Evolutionary conservation across 2,329 filamentous ascomycete genomes (phyloP).

Genomic region (Neophaeococcomyces aloes): DNA sequence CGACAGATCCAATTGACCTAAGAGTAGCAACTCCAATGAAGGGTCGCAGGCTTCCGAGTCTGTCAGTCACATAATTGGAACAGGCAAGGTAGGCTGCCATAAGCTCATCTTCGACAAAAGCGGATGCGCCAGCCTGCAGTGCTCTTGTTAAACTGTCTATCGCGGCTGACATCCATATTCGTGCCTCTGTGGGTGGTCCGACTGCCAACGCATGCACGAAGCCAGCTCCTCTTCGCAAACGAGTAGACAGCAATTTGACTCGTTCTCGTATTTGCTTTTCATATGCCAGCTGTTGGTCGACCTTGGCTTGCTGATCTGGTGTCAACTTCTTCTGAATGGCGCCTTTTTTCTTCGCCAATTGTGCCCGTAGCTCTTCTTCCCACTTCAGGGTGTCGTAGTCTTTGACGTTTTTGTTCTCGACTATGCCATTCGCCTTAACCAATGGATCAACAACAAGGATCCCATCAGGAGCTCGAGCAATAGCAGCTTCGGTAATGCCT

Average conservation of each 20-base stretch:
- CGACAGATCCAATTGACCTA: slow-evolving; percentile 62
- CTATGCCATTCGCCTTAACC: slow-evolving; percentile 63
- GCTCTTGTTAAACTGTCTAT: slow-evolving; percentile 61
- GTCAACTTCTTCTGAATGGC: slow-evolving; percentile 76
- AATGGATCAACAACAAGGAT: slow-evolving; percentile 84
- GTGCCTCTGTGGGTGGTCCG: slow-evolving; percentile 80
- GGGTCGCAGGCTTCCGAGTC: slow-evolving; percentile 63
- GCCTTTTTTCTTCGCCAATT: slow-evolving; percentile 88
- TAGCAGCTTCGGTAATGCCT: slow-evolving; percentile 80
- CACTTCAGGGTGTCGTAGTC: slow-evolving; percentile 95
- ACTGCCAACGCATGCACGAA: slow-evolving; percentile 72
- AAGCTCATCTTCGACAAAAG: slow-evolving; percentile 70
- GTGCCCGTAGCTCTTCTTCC: slow-evolving; percentile 82
- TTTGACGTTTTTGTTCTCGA: slow-evolving; percentile 79
- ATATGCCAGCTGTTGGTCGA: slow-evolving; percentile 81
- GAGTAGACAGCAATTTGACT: slow-evolving; percentile 59
- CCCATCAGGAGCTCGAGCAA: slow-evolving; percentile 82
- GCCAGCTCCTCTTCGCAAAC: slow-evolving; percentile 70
- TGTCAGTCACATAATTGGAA: slow-evolving; percentile 60
- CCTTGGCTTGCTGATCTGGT: slow-evolving; percentile 76
- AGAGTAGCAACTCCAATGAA: slow-evolving; percentile 85
- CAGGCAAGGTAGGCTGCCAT: slow-evolving; percentile 70
- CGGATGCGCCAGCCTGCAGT: slow-evolving; percentile 68
- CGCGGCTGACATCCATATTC: slow-evolving; percentile 76
- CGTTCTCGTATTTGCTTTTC: slow-evolving; percentile 66